Evolutionary conservation across 78 protist species (phyloP).

Genomic region (Bodo saltans): DNA sequence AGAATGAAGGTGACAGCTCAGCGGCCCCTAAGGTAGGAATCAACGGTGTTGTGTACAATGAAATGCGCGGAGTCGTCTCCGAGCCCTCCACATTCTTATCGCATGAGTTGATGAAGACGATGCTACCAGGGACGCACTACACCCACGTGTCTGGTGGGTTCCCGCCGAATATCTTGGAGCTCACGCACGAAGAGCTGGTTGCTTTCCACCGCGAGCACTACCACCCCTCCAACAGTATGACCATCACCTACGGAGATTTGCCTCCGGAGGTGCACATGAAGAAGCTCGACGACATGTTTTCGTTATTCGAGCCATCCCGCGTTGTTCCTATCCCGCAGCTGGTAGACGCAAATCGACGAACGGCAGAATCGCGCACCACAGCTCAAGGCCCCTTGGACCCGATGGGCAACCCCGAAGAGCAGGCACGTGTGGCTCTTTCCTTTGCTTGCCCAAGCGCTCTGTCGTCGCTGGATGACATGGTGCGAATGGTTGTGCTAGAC

Average conservation of each 20-base stretch:
- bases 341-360: background rate
- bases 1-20: no score
- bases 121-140: slow-evolving; percentile 51
- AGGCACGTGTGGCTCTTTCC: background rate
- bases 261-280: background rate
- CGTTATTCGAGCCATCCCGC: background rate
- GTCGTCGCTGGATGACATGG: background rate
- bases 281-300: background rate
- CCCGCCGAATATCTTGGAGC: slow-evolving; percentile 57
- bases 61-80: slow-evolving; percentile 76
- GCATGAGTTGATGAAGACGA: background rate
- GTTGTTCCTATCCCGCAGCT: background rate
- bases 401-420: background rate
- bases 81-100: slow-evolving; percentile 24
- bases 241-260: slow-evolving; percentile 55
- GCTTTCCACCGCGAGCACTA: slow-evolving; percentile 49
- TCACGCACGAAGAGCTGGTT: slow-evolving; percentile 57
- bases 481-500: background rate
- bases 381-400: background rate
- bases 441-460: background rate
- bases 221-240: slow-evolving; percentile 44
- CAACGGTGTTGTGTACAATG: slow-evolving; percentile 87
- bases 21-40: slow-evolving; percentile 23
- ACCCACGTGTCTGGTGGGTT: slow-evolving; percentile 71
- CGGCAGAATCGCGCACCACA: background rate